phyloP scores from a whole-genome alignment of 768 basidiomycete species.

The Termitomyces sp. region DNA sequence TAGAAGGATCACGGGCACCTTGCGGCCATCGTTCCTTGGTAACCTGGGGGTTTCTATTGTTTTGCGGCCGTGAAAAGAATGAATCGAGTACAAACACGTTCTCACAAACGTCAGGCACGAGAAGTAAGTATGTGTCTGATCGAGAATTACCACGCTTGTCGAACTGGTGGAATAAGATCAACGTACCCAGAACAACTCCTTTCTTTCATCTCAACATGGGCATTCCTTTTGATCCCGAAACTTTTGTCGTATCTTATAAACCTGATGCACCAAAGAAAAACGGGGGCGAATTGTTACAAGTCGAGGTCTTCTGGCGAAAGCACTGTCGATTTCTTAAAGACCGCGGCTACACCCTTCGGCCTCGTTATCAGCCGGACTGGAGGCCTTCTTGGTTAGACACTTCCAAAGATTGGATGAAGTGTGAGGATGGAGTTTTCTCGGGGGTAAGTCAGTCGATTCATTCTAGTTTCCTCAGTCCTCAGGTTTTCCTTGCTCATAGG shows the following conservation, averaged over 20 bases:
- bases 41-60: not conserved
- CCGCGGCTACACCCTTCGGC: slow-evolving; percentile 5
- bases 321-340: slow-evolving; percentile 1
- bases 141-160: not conserved
- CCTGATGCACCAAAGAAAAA: not conserved
- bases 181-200: not conserved
- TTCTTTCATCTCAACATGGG: not conserved
- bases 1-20: not conserved
- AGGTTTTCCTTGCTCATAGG: not conserved
- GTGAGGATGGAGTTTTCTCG: slow-evolving; percentile 2
- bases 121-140: not conserved
- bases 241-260: not conserved
- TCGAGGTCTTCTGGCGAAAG: not conserved
- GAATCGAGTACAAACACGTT: not conserved
- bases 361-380: slow-evolving; percentile 6
- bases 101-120: not conserved
- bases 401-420: not conserved
- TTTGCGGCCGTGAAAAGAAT: not conserved
- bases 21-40: not conserved
- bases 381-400: slow-evolving; percentile 2
- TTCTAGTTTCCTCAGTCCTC: not conserved
- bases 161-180: not conserved
- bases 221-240: not conserved
- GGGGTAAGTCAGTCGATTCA: not conserved
- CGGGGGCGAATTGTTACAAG: not conserved